Percentiles rank a stretch among this genome's conserved stretches.
Conservation (phyloP, 257 asterid genomes). For the Scutellaria barbata region DNA sequence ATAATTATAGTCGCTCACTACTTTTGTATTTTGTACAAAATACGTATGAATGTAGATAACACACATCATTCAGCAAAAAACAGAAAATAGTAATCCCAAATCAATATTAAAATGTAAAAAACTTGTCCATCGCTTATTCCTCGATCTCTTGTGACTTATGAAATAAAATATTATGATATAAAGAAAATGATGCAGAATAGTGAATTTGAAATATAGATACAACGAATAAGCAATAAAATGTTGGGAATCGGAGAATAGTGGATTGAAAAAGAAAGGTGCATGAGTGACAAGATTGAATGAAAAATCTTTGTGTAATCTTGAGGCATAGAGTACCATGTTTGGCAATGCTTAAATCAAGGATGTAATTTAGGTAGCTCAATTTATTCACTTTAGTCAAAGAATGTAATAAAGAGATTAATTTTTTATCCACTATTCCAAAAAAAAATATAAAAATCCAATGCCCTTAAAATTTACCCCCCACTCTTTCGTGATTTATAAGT, state of each 20-base stretch:
- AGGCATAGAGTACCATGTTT: not conserved
- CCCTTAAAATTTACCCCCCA: too few relatives aligned
- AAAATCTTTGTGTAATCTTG: too few relatives aligned
- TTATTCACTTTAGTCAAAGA: not conserved
- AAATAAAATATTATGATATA: not conserved
- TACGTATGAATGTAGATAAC: too few relatives aligned
- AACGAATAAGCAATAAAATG: not conserved
- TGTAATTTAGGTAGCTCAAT: slow-evolving; percentile 9
- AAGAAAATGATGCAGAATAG: not conserved
- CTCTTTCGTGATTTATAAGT: not conserved
- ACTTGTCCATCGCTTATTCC: not conserved
- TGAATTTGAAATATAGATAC: not conserved
- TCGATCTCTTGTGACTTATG: not conserved
- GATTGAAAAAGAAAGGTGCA: not conserved
- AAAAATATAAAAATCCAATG: too few relatives aligned
- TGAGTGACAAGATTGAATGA: not conserved
- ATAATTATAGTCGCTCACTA: too few relatives aligned
- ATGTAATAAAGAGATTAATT: too few relatives aligned
- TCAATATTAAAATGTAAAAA: too few relatives aligned
- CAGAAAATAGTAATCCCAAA: too few relatives aligned
- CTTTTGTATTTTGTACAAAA: too few relatives aligned
- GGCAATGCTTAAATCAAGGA: slow-evolving; percentile 5
- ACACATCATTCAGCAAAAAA: too few relatives aligned
- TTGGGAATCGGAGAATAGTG: not conserved
- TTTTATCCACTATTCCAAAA: too few relatives aligned